Evolutionary conservation across 2,329 filamentous ascomycete species (phyloP), one percentile per base, ranked within the genome.

Genomic region (Scolecobasidium constrictum): DNA sequence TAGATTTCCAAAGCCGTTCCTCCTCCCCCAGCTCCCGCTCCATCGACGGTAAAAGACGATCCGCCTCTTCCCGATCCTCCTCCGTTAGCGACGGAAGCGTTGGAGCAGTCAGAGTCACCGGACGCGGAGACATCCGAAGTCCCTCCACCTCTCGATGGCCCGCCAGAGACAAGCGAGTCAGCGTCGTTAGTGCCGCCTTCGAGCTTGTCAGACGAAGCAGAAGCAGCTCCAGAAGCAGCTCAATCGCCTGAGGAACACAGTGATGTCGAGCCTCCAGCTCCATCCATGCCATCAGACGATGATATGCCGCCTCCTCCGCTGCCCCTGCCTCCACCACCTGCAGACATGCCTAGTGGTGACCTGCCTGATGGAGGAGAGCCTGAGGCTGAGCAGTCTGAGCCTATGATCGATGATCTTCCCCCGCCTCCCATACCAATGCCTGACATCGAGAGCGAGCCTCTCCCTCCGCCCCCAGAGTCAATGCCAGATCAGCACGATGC

Each of bases 101-200:
- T n/a, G n/a, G n/a, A n/a, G n/a, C 22, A 19, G 33, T 31, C 18
- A 11, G 22, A 38, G 31, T 17, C 21, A 20, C 20, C 22, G 22
- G 42, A 38, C 38, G 35, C 38, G 31, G 36, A 21, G 42, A 34
- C 19, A 18, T 34, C 20, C 23, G 42, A 44, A 21, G 42, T 15
- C 40, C 40, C 31, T 35, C 40, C 40, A 16, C 34, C 31, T 42
- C 40, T 22, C 19, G 23, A 17, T 42, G 31, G 26, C 40, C 40
- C 31, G 16, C 33, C 33, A 42, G 40, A 42, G 4, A 22, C 20
- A 42, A 42, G 34, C 40, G 33, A 42, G 33, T 42, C 19, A 35
- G 40, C 34, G 40, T 42, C 33, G 40, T 42, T 31, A 37, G 31
- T 23, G 19, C 34, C 31, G 40, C 40, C 33, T 20, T 42, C 21